Percentiles rank a stretch among this genome's conserved stretches.
Conservation (phyloP, 495 filamentous ascomycete species). For the Glarea lozoyensis region DNA sequence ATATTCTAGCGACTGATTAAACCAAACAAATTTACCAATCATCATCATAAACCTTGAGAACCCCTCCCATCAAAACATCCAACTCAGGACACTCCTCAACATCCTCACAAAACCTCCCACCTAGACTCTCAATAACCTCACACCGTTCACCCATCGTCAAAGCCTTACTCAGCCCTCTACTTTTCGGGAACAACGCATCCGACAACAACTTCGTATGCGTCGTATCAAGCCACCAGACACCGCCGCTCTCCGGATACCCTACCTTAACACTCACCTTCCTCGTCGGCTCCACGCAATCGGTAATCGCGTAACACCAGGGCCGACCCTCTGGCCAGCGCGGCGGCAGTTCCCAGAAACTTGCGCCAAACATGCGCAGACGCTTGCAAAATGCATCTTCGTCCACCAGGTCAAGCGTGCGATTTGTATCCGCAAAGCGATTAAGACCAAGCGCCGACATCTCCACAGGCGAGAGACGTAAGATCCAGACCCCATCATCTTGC, state of each 20-base stretch:
- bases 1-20: too few species aligned
- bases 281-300: conserved; percentile 12
- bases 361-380: conserved; percentile 14
- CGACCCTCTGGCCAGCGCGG: conserved; percentile 11
- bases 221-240: conserved; percentile 12
- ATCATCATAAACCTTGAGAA: too few species aligned
- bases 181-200: conserved; percentile 11
- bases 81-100: conserved; percentile 15
- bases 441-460: conserved; percentile 13
- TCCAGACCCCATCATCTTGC: conserved; percentile 16
- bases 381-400: conserved; percentile 15
- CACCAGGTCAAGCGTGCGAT: conserved; percentile 11
- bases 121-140: conserved; percentile 14
- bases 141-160: conserved; percentile 17
- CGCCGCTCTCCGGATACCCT: conserved; percentile 14
- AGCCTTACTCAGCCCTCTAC: conserved; percentile 11
- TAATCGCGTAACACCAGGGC: conserved; percentile 10
- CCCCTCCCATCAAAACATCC: conserved; percentile 9
- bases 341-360: conserved; percentile 15
- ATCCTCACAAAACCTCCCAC: conserved; percentile 15
- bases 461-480: conserved; percentile 13
- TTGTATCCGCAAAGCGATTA: conserved; percentile 14
- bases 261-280: conserved; percentile 10
- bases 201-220: background rate
- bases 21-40: too few species aligned